Evolutionary conservation across 176 grass and related monocot species (phyloP).

Genomic region (Oryza officinalis): DNA sequence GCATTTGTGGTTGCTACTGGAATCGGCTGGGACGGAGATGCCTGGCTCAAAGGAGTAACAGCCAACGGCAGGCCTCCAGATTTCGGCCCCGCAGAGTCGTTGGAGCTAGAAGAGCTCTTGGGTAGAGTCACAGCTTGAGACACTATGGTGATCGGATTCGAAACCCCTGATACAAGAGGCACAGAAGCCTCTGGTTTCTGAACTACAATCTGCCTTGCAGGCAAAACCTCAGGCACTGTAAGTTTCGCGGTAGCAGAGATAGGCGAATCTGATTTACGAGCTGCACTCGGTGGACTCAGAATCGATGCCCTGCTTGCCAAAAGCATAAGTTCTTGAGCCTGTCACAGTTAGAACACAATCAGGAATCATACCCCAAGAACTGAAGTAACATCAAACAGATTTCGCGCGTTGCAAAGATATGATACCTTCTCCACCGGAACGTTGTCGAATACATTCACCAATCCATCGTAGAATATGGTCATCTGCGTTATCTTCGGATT

Average conservation of each 20-base stretch:
- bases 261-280: conserved; percentile 25
- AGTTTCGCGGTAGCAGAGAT: conserved; percentile 33
- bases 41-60: conserved; percentile 36
- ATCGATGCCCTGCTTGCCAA: conserved; percentile 66
- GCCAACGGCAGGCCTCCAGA: conserved; percentile 7
- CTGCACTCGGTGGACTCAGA: conserved; percentile 16
- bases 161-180: conserved; percentile 33
- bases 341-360: conserved; percentile 15
- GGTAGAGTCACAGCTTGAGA: conserved; percentile 37
- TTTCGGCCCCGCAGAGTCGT: conserved; percentile 37
- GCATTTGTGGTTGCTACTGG: conserved; percentile 36
- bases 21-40: conserved; percentile 29
- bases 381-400: conserved; percentile 7
- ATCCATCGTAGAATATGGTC: conserved; percentile 85
- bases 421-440: conserved; percentile 70
- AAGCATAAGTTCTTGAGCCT: conserved; percentile 77
- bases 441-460: conserved; percentile 77
- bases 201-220: conserved; percentile 38
- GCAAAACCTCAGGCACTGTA: conserved; percentile 35
- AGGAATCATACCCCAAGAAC: conserved; percentile 29
- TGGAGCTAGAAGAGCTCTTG: conserved; percentile 48
- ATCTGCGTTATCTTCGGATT: conserved; percentile 47
- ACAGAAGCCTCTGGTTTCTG: conserved; percentile 32
- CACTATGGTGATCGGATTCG: conserved; percentile 35
- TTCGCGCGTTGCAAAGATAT: background rate